Evolutionary conservation across 495 filamentous ascomycete species (phyloP).

Genomic region (Talaromyces adpressus): DNA sequence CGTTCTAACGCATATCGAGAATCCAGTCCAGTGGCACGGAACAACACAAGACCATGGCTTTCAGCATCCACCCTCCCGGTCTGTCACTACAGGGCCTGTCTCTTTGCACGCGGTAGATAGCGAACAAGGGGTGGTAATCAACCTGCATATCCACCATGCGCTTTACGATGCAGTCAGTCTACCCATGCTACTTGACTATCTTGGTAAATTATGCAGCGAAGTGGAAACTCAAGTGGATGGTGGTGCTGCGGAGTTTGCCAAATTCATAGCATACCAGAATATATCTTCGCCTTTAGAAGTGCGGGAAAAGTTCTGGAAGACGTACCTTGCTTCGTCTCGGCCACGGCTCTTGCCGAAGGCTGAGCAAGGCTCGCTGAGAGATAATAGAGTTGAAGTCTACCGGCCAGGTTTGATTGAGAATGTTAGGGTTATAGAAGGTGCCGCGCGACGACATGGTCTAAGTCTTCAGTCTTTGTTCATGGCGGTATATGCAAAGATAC

Average conservation of each 20-base stretch:
- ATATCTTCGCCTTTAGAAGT: conserved; percentile 18
- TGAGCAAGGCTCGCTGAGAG: neutral
- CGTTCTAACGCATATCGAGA: conserved; percentile 16
- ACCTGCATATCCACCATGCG: conserved; percentile 30
- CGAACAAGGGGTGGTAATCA: conserved; percentile 14
- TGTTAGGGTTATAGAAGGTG: conserved; percentile 19
- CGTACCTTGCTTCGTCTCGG: conserved; percentile 16
- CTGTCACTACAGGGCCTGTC: conserved; percentile 17
- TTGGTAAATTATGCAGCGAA: conserved; percentile 15
- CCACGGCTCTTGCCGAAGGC: neutral
- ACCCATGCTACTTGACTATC: conserved; percentile 18
- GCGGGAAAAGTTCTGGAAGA: conserved; percentile 25
- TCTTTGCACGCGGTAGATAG: conserved; percentile 22
- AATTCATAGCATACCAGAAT: conserved; percentile 23
- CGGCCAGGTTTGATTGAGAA: conserved; percentile 22
- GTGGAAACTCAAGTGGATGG: conserved; percentile 2
- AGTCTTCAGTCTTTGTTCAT: conserved; percentile 29
- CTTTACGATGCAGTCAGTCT: conserved; percentile 30
- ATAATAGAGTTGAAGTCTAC: conserved; percentile 14
- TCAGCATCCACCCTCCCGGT: conserved; percentile 1
- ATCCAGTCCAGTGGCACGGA: conserved; percentile 21
- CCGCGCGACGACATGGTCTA: conserved; percentile 22
- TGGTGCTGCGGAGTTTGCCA: conserved; percentile 15
- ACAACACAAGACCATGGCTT: neutral
- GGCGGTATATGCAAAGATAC: conserved; percentile 26